Conservation (phyloP, 345 rosid species). For the Eucalyptus cloeziana region DNA sequence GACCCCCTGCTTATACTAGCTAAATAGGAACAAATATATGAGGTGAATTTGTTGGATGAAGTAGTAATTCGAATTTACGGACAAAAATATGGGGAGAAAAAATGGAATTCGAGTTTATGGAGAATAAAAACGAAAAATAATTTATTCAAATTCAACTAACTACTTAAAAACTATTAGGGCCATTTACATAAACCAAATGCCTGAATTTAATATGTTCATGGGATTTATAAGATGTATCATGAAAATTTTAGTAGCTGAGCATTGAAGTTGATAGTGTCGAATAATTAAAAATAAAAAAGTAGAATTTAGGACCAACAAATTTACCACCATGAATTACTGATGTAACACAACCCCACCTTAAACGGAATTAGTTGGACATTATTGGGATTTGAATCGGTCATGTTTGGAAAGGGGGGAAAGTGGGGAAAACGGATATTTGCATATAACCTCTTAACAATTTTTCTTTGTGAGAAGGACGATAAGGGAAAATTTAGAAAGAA, state of each 20-base stretch:
- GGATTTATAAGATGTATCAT: neutral
- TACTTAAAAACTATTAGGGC: neutral
- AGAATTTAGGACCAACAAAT: neutral
- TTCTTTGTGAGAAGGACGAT: neutral
- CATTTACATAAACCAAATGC: neutral
- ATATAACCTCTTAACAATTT: rapidly evolving
- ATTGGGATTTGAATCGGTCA: neutral
- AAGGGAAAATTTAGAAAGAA: neutral
- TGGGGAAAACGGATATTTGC: neutral
- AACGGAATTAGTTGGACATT: neutral
- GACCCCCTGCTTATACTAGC: neutral
- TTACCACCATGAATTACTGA: neutral
- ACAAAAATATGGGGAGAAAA: neutral
- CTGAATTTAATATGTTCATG: neutral
- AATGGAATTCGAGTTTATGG: neutral
- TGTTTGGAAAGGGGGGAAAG: neutral
- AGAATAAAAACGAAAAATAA: neutral
- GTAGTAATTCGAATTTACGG: neutral
- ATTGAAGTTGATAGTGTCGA: too few relatives aligned
- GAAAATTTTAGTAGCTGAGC: neutral
- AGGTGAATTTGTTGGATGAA: neutral
- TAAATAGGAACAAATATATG: neutral
- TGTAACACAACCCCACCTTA: neutral
- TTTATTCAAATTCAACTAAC: neutral
- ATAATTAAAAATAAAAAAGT: too few relatives aligned